A percentile compares a stretch with the other conserved stretches of the same genome.
These are phyloP conservation scores for Fistulinella cinereoalba DNA, from an alignment of 1,284 basidiomycete species.

Conservation along the genomic window DNA sequence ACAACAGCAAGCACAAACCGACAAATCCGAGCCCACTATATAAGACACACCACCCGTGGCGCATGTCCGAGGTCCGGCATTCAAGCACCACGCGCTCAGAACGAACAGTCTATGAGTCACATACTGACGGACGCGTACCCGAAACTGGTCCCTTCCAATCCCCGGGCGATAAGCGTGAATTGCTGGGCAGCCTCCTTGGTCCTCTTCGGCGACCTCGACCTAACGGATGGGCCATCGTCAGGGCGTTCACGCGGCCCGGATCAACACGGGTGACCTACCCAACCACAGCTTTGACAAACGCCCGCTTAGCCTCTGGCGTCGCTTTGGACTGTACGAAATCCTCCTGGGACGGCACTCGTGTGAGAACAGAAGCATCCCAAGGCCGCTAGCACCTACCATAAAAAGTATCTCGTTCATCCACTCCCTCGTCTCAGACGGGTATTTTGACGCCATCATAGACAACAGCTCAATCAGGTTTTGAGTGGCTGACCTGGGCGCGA, in stretches of 20 bases:
- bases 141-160: constrained; percentile 73
- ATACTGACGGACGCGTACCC: constrained; percentile 53
- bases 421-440: constrained; percentile 48
- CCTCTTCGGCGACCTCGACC: constrained; percentile 60
- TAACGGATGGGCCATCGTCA: constrained; percentile 32
- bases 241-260: neutral
- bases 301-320: constrained; percentile 66
- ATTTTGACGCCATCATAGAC: constrained; percentile 58
- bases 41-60: no score
- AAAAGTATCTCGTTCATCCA: constrained; percentile 77
- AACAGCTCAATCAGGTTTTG: constrained; percentile 82
- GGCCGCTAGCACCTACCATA: constrained; percentile 63
- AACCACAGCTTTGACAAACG: constrained; percentile 70
- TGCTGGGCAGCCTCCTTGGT: constrained; percentile 74
- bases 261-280: constrained; percentile 45
- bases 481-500: constrained; percentile 79
- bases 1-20: neutral
- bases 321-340: constrained; percentile 67
- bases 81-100: no score
- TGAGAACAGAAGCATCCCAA: neutral
- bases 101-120: no score
- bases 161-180: constrained; percentile 70
- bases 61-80: no score
- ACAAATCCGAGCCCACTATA: neutral
- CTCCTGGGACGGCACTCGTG: constrained; percentile 37